A percentile compares a stretch with the other conserved stretches of the same genome.
Evolutionary conservation across 1,284 basidiomycete species (phyloP).

Genomic region (Fereydounia khargensis): DNA sequence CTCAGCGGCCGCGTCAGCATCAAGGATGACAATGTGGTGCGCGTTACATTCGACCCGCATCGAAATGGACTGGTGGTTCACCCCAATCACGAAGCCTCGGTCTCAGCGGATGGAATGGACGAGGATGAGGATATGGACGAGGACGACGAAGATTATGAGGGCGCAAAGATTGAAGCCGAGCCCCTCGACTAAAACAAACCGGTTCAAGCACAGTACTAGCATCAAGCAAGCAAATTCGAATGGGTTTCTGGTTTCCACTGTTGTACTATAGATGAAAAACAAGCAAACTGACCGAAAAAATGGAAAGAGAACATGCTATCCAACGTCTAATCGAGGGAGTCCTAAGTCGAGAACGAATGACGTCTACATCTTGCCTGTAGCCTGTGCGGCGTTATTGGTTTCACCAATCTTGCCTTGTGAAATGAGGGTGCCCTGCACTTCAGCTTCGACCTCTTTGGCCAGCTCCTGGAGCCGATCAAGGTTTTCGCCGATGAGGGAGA

Average conservation of each 20-base stretch:
- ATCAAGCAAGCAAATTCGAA: too few relatives aligned
- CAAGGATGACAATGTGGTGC: constrained; percentile 75
- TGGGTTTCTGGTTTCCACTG: too few relatives aligned
- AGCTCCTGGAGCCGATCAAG: constrained; percentile 18
- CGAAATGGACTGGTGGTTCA: constrained; percentile 76
- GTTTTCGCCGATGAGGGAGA: constrained; percentile 74
- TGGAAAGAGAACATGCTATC: too few relatives aligned
- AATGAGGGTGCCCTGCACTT: constrained; percentile 61
- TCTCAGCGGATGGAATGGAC: constrained; percentile 8
- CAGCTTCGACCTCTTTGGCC: constrained; percentile 58
- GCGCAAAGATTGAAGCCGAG: constrained; percentile 33
- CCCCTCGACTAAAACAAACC: constrained; percentile 39
- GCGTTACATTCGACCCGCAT: constrained; percentile 77
- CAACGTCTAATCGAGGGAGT: too few relatives aligned
- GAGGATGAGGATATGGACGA: constrained; percentile 41
- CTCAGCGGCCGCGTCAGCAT: constrained; percentile 78
- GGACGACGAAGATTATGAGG: constrained; percentile 49
- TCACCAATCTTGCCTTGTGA: constrained; percentile 59
- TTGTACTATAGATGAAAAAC: too few relatives aligned
- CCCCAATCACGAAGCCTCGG: constrained; percentile 70
- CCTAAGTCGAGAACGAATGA: too few relatives aligned
- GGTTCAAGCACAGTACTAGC: too few relatives aligned
- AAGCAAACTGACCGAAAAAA: too few relatives aligned
- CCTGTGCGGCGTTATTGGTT: background rate
- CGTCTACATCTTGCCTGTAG: background rate